Evolutionary conservation across 2,329 filamentous ascomycete genomes (phyloP).

Genomic region (Phyllosticta citriasiana): DNA sequence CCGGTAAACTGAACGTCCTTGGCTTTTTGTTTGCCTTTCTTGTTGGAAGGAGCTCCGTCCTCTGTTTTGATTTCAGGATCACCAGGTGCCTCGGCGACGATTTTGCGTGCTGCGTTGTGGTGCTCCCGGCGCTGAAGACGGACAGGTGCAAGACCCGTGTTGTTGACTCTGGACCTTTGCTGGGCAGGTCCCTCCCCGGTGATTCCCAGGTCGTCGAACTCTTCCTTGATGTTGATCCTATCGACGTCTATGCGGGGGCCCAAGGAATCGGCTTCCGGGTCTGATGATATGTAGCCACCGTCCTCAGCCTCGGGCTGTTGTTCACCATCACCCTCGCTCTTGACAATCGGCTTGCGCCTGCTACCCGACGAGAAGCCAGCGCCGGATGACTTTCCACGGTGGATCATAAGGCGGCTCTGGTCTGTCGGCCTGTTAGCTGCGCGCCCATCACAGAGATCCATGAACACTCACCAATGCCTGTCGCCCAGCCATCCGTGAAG

Average conservation of each 20-base stretch:
- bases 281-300: slow-evolving; percentile 36
- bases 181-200: slow-evolving; percentile 15
- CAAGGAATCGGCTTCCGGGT: slow-evolving; percentile 41
- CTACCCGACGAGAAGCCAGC: background rate
- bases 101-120: slow-evolving; percentile 42
- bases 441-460: background rate
- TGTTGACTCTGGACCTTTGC: slow-evolving; percentile 2
- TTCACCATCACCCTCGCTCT: slow-evolving; percentile 17
- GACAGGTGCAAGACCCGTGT: slow-evolving; percentile 37
- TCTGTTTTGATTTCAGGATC: slow-evolving; percentile 29
- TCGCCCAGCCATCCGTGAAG: background rate
- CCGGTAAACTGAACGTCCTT: slow-evolving; percentile 35
- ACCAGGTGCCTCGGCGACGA: slow-evolving; percentile 45
- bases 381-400: slow-evolving; percentile 9
- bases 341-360: slow-evolving; percentile 2
- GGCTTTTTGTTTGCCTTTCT: slow-evolving; percentile 31
- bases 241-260: slow-evolving; percentile 46
- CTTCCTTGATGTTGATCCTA: slow-evolving; percentile 46
- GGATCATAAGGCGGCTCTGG: slow-evolving; percentile 4
- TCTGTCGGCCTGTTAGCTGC: background rate
- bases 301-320: slow-evolving; percentile 22
- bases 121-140: slow-evolving; percentile 48
- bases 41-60: slow-evolving; percentile 14
- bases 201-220: slow-evolving; percentile 29
- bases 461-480: background rate